These are phyloP conservation scores for Globisporangium mamillatum DNA, from an alignment of 352 stramenopile species.

Conservation along the genomic window DNA sequence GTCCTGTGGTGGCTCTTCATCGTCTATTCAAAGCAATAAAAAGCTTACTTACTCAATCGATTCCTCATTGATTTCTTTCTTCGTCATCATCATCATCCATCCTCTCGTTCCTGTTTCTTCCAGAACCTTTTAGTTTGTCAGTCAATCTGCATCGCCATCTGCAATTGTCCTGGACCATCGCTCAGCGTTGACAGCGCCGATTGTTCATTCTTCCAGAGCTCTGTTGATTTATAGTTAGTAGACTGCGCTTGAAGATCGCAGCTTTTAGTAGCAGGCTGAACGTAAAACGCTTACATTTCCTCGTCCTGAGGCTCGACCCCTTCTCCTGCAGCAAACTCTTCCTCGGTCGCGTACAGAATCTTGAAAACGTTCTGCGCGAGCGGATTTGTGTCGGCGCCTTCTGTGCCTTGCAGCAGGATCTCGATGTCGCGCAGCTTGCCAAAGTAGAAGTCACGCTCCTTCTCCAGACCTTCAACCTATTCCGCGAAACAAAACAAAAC, in stretches of 20 bases:
- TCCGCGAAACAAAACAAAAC: background rate
- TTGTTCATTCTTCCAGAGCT: background rate
- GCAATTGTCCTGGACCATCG: background rate
- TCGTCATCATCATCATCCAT: background rate
- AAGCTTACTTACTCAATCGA: slow-evolving; percentile 3
- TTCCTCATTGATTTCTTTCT: slow-evolving; percentile 4
- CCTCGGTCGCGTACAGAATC: slow-evolving; percentile 81
- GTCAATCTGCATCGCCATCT: background rate
- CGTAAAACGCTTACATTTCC: slow-evolving; percentile 34
- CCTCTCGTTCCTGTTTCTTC: background rate
- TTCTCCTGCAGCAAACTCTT: slow-evolving; percentile 42
- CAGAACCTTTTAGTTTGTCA: background rate
- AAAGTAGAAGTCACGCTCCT: slow-evolving; percentile 99
- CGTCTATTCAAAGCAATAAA: slow-evolving; percentile 3
- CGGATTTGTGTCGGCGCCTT: slow-evolving; percentile 54
- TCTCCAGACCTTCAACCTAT: slow-evolving; percentile 89
- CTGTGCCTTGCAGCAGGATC: slow-evolving; percentile 88
- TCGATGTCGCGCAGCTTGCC: slow-evolving; percentile 98
- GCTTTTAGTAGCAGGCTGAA: background rate
- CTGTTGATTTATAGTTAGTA: slow-evolving; percentile 12
- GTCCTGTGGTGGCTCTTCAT: background rate
- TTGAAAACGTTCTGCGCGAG: slow-evolving; percentile 79
- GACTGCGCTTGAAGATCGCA: background rate
- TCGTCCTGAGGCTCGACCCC: slow-evolving; percentile 50
- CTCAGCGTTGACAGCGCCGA: background rate